These are phyloP conservation scores for Globisporangium nagaii DNA, from an alignment of 352 stramenopile species.

Conservation along the genomic window DNA sequence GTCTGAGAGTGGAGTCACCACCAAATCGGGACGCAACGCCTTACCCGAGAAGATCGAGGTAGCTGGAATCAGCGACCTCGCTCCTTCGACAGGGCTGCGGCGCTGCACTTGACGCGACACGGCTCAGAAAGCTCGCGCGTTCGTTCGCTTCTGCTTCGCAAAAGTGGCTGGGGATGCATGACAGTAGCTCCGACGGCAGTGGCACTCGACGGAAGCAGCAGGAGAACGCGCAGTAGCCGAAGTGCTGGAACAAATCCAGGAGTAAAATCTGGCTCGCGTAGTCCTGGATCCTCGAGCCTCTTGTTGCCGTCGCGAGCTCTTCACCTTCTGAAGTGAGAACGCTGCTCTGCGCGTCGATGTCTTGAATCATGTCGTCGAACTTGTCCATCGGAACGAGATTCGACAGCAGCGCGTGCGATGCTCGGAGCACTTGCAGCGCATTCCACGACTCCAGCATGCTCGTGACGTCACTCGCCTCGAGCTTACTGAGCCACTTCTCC, in stretches of 20 bases:
- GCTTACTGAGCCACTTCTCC: constrained; percentile 34
- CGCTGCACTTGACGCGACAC: constrained; percentile 12
- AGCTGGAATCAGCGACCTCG: background rate
- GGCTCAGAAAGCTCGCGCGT: background rate
- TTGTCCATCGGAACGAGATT: constrained; percentile 14
- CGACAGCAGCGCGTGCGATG: constrained; percentile 24
- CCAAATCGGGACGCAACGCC: background rate
- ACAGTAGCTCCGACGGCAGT: constrained; percentile 17
- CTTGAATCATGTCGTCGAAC: constrained; percentile 29
- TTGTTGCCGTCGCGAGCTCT: constrained; percentile 3
- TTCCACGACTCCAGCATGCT: constrained; percentile 44
- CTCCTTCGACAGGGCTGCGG: constrained; percentile 1
- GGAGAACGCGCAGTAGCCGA: constrained; percentile 32
- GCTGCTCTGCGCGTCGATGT: constrained; percentile 21
- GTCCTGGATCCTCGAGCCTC: constrained; percentile 31
- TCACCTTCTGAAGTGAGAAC: constrained; percentile 13
- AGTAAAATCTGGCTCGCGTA: constrained; percentile 43
- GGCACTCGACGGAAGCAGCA: constrained; percentile 35
- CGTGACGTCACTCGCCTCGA: constrained; percentile 50
- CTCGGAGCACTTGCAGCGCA: constrained; percentile 28
- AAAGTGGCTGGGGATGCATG: constrained; percentile 16
- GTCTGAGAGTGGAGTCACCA: too few species aligned
- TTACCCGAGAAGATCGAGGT: constrained; percentile 8
- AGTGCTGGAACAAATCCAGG: constrained; percentile 61
- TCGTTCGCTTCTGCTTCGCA: constrained; percentile 14